Conservation (phyloP, 768 basidiomycete genomes). For the Suillus brevipes region DNA sequence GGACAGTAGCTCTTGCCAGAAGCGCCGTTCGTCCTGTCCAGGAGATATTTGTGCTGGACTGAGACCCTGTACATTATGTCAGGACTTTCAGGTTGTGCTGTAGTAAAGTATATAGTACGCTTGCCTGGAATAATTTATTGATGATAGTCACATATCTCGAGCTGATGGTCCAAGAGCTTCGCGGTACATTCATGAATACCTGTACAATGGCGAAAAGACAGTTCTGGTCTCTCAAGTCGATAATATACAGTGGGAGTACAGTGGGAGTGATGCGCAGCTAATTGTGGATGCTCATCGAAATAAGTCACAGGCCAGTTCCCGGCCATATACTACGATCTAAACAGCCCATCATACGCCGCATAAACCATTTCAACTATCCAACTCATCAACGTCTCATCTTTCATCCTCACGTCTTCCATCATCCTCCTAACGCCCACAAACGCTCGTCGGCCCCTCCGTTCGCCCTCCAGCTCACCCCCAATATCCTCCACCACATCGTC, state of each 20-base stretch:
- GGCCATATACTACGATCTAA: constrained; percentile 19
- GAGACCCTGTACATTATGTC: constrained; percentile 36
- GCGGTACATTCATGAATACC: constrained; percentile 20
- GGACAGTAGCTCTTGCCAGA: constrained; percentile 55
- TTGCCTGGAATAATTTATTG: constrained; percentile 49
- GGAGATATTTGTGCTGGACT: constrained; percentile 45
- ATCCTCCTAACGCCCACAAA: constrained; percentile 61
- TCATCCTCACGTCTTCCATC: constrained; percentile 64
- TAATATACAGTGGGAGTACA: background rate
- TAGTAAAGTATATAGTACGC: background rate
- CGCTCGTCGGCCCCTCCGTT: constrained; percentile 67
- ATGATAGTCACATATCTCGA: constrained; percentile 52
- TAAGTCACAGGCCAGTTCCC: background rate
- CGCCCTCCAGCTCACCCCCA: constrained; percentile 61
- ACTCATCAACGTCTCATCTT: constrained; percentile 58
- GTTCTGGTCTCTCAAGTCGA: background rate
- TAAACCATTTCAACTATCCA: constrained; percentile 66
- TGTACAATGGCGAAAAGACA: background rate
- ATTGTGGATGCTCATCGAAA: background rate
- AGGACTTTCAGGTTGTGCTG: background rate
- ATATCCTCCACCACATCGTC: constrained; percentile 34
- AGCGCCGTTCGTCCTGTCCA: constrained; percentile 42
- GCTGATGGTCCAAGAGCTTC: constrained; percentile 27
- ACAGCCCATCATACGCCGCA: constrained; percentile 39
- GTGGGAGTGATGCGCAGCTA: background rate